Base-by-base conservation (phyloP, 495 filamentous ascomycete genomes). In the Trichoderma erinaceum region DNA sequence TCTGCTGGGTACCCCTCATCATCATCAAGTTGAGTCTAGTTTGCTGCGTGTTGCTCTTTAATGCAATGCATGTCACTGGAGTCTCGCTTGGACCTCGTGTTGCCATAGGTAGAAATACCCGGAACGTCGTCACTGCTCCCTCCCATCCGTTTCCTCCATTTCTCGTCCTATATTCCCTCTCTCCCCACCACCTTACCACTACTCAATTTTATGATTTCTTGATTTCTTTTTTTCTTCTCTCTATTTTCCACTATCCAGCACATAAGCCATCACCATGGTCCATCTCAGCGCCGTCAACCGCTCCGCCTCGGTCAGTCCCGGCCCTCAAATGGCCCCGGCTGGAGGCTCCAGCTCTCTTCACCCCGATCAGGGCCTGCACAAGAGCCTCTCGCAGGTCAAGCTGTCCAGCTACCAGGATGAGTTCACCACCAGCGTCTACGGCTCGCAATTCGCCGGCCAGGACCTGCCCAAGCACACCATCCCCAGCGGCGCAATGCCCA, bases 401-500 rank as follows among this genome's bases (percentile, higher is more conserved):
- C 56, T 61, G 23, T 61, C 56, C 23, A 61, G 56, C 56, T 61
- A 61, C 16, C 32, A 13, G 15, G 65, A 66, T 6, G 65, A 66
- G 21, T 88, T 86, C 80, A 89, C 85, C 41, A 86, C 87, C 41
- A 91, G 88, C 71, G 92, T 97, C 70, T 97, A 97, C 73, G 93
- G 92, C 73, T 90, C 88, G 63, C 84, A 81, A 41, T 97, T 90
- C 75, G 92, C 93, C 15, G 86, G 87, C 41, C 77, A 87, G 71
- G 89, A 92, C 76, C 84, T 97, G 65, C 90, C 91, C 46, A 86
- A 85, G 72, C 84, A 89, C 74, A 89, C 92, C 76, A 96, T 97
- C 90, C 92, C 93, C n/a, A 92, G 96, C 73, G 71, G 77, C 8
- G 91, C 94, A 77, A 94, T 94, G 92, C 92, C 92, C 56, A 89